phyloP scores from a whole-genome alignment of 305 asterid genomes.

The Plantago coronopus region DNA sequence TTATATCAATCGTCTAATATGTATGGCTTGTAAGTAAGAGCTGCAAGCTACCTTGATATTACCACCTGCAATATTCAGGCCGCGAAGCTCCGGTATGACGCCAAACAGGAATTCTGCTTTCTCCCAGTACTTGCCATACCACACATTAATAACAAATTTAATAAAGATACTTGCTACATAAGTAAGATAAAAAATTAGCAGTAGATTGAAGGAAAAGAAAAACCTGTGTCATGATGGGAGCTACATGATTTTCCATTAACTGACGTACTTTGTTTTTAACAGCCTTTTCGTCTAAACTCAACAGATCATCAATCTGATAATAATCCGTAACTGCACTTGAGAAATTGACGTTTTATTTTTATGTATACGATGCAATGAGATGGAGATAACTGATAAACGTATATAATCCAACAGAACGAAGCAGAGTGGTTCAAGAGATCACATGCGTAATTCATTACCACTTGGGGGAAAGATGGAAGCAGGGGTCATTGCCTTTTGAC shows the following conservation, averaged over 20 bases:
- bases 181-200: no score
- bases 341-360: neutral
- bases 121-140: constrained; percentile 65
- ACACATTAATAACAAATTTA: neutral
- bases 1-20: constrained; percentile 7
- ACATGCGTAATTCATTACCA: constrained; percentile 32
- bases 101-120: constrained; percentile 90
- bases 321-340: constrained; percentile 57
- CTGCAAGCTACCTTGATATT: constrained; percentile 54
- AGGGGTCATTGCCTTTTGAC: constrained; percentile 84
- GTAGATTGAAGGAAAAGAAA: no score
- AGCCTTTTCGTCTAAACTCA: constrained; percentile 58
- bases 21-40: constrained; percentile 3
- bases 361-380: neutral
- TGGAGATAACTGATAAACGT: neutral
- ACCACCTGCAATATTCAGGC: constrained; percentile 66
- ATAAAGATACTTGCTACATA: no score
- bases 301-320: constrained; percentile 51
- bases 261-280: constrained; percentile 47
- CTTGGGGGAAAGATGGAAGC: constrained; percentile 81
- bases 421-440: no score
- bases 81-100: constrained; percentile 72
- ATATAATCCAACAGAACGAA: no score
- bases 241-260: constrained; percentile 62
- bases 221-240: constrained; percentile 71